phyloP scores from a whole-genome alignment of 108 stramenopile species.

The Nitzschia sp. region DNA sequence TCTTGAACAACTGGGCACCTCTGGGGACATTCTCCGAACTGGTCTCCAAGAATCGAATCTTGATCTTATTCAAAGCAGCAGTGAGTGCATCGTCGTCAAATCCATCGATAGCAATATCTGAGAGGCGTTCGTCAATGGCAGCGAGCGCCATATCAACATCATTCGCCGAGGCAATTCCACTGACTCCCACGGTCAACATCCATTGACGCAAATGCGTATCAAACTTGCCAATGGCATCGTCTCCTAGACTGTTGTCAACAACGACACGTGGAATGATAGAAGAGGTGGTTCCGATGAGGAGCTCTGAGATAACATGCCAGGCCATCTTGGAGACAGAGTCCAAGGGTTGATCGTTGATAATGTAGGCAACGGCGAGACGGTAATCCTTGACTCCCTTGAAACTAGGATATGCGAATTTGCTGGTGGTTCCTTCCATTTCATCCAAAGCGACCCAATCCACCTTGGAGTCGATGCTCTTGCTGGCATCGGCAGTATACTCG shows the following conservation, averaged over 20 bases:
- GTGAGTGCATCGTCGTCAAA: slow-evolving; percentile 72
- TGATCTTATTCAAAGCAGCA: slow-evolving; percentile 83
- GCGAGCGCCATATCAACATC: slow-evolving; percentile 53
- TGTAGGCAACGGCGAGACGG: slow-evolving; percentile 83
- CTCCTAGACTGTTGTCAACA: slow-evolving; percentile 45
- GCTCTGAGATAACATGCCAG: slow-evolving; percentile 72
- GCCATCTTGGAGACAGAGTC: slow-evolving; percentile 68
- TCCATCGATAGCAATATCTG: slow-evolving; percentile 59
- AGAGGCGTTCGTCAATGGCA: slow-evolving; percentile 59
- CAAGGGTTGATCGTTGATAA: slow-evolving; percentile 76
- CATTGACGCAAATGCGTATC: slow-evolving; percentile 25
- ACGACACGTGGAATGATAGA: slow-evolving; percentile 56
- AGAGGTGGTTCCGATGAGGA: slow-evolving; percentile 72
- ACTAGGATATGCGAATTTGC: slow-evolving; percentile 46
- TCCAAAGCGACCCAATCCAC: slow-evolving; percentile 43
- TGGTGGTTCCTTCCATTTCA: slow-evolving; percentile 36
- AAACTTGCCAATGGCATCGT: slow-evolving; percentile 47
- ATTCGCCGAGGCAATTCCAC: slow-evolving; percentile 54
- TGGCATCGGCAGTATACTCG: slow-evolving; percentile 51
- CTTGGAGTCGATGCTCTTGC: slow-evolving; percentile 33
- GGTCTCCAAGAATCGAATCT: slow-evolving; percentile 66
- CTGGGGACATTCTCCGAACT: slow-evolving; percentile 73
- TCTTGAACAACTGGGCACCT: slow-evolving; percentile 81
- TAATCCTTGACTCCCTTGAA: slow-evolving; percentile 41
- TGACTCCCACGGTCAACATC: slow-evolving; percentile 76